Base-by-base conservation (phyloP, 345 rosid species). In the Cochlearia excelsa region DNA sequence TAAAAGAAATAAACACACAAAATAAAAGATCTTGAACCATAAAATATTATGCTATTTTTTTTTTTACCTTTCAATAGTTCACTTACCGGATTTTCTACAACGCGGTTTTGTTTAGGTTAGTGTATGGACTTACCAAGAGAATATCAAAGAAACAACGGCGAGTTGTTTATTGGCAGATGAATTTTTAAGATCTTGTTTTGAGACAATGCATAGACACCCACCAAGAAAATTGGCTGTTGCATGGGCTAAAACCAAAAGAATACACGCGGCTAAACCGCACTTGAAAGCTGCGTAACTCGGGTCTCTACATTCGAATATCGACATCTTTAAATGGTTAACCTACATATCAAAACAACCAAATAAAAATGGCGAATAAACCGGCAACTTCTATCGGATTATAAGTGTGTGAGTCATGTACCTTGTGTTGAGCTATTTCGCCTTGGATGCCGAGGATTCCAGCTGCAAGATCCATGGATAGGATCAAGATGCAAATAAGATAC, bases 251-350 rank as follows among this genome's bases (percentile, higher is more conserved):
- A 31, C 77, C 40, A 91, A 59, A 16, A 91, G 78, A 2, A 86
- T 39, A 16, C 84, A 77, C 3, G 96, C 95, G 2, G 96, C 86
- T 69, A 91, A 27, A 4, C 92, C 96, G 1, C 82, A 82, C 69
- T 77, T 74, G 85, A 76, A 88, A 16, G 98, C 98, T 43, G 80
- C 48, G 26, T 61, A 27, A 65, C 95, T 92, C 10, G 96, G 95
- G 34, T 88, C 84, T 78, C 88, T 78, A 30, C 96, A 92, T 68
- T 83, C 93, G 33, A 86, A 81, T 35, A 88, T 76, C 95, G 76
- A 81, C 73, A 77, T 42, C 76, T 73, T 86, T 70, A 80, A 65
- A 65, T 88, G 95, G 67, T 77, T 84, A 70, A 70, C 91, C 96
- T 91, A 79, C 73, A 52, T 26, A 26, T 8, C 7, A 26, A 47